Evolutionary conservation across 306 rosid genomes (phyloP).

Genomic region (Cucumis sativus): Cucumber_9930_V3 NC_026659.2:2180501-2181000

Average conservation of each 20-base stretch:
- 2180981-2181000: too few species aligned
- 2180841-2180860: not conserved
- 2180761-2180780: not conserved
- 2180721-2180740: slow-evolving; percentile 15
- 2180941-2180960: slow-evolving; percentile 36
- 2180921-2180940: slow-evolving; percentile 20
- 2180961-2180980: slow-evolving; percentile 12
- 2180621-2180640: not conserved
- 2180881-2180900: slow-evolving; percentile 12
- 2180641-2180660: not conserved
- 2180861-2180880: slow-evolving; percentile 22
- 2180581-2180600: not conserved
- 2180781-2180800: not conserved
- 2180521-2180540: not conserved
- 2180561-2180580: not conserved
- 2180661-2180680: slow-evolving; percentile 16
- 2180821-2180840: not conserved
- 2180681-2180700: slow-evolving; percentile 21
- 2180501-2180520: too few species aligned
- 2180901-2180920: slow-evolving; percentile 20
- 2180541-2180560: not conserved
- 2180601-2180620: not conserved
- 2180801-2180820: not conserved
- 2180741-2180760: slow-evolving; percentile 24
- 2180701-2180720: slow-evolving; percentile 21